These are phyloP conservation scores for Rubia tinctorum DNA, from an alignment of 305 asterid genomes.

Conservation along the genomic window DNA sequence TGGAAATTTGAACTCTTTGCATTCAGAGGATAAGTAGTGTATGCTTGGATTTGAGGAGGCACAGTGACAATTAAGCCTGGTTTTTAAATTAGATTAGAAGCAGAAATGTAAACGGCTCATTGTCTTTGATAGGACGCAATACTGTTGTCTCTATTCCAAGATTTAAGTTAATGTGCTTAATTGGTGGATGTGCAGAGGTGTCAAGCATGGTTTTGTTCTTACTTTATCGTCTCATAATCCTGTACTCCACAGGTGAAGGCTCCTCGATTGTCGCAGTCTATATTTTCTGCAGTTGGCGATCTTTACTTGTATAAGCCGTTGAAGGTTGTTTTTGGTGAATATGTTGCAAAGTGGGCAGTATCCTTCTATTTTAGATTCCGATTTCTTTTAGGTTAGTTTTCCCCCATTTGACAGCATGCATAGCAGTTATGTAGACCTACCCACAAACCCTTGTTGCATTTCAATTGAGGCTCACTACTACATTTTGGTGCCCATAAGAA, in stretches of 20 bases:
- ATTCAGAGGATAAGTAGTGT: neutral
- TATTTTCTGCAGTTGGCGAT: slow-evolving; percentile 79
- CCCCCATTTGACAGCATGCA: no score
- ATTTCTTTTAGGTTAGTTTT: neutral
- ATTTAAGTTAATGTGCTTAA: neutral
- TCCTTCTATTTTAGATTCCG: slow-evolving; percentile 40
- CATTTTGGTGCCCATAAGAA: neutral
- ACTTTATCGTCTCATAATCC: neutral
- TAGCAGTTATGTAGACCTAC: no score
- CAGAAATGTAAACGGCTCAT: no score
- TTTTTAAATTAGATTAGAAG: no score
- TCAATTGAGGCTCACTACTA: no score
- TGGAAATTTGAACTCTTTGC: neutral
- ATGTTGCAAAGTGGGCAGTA: slow-evolving; percentile 75
- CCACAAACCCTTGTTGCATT: no score
- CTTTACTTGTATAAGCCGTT: slow-evolving; percentile 70
- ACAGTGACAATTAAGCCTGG: neutral
- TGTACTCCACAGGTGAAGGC: slow-evolving; percentile 55
- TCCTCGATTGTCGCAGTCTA: slow-evolving; percentile 76
- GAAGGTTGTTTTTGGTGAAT: slow-evolving; percentile 53
- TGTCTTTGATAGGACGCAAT: neutral
- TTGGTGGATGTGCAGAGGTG: neutral
- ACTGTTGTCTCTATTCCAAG: neutral
- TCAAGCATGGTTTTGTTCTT: neutral
- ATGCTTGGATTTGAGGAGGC: neutral